Evolutionary conservation across 2,329 filamentous ascomycete species (phyloP).

Genomic region (Bipolaris zeicola): DNA sequence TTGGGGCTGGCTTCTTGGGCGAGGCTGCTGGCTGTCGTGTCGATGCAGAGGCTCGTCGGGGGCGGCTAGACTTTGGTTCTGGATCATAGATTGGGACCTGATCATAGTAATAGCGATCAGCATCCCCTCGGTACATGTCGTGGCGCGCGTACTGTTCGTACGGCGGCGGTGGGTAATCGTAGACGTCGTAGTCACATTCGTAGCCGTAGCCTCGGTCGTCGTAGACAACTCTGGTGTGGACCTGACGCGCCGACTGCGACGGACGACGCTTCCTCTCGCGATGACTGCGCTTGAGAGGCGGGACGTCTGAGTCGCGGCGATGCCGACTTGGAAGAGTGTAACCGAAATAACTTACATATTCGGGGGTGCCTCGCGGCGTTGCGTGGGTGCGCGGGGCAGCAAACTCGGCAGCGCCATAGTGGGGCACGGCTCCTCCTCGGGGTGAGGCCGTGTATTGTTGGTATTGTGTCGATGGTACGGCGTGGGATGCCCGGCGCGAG

Average conservation of each 20-base stretch:
- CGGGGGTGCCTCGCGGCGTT: conserved; percentile 61
- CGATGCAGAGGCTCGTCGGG: conserved; percentile 61
- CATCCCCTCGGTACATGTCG: conserved; percentile 59
- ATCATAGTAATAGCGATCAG: conserved; percentile 59
- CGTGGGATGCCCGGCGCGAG: conserved; percentile 62
- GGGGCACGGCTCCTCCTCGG: conserved; percentile 47
- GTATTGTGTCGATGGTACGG: conserved; percentile 52
- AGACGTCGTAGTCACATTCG: conserved; percentile 53
- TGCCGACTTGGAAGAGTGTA: conserved; percentile 52
- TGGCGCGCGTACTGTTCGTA: conserved; percentile 57
- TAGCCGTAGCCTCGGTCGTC: conserved; percentile 58
- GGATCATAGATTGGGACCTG: conserved; percentile 56
- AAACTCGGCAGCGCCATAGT: conserved; percentile 51
- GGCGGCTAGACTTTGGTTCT: conserved; percentile 53
- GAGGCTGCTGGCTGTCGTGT: conserved; percentile 49
- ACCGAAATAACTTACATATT: conserved; percentile 69
- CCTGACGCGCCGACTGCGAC: conserved; percentile 59
- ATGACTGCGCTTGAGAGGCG: conserved; percentile 49
- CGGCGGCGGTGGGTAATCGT: conserved; percentile 56
- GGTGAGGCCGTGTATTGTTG: conserved; percentile 43
- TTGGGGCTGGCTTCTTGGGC: conserved; percentile 42
- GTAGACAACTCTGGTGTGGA: conserved; percentile 62
- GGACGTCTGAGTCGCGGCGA: conserved; percentile 47
- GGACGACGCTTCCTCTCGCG: conserved; percentile 56
- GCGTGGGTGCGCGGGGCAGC: conserved; percentile 46